A percentile compares a stretch with the other conserved stretches of the same genome.
phyloP scores from a whole-genome alignment of 306 rosid genomes.

The Chamaecrista fasciculata region DNA sequence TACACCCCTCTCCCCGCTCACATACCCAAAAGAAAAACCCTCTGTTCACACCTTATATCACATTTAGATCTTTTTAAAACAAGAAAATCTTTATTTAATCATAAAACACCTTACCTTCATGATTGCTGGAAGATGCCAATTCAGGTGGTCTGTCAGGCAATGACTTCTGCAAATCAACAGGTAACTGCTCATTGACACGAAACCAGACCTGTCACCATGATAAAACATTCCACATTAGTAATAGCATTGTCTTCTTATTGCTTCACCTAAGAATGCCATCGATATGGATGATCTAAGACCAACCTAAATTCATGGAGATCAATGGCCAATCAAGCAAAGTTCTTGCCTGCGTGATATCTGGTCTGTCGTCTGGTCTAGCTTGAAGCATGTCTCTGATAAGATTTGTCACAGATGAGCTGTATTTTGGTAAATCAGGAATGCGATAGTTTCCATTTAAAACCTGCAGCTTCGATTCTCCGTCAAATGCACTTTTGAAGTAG shows the following conservation, averaged over 20 bases:
- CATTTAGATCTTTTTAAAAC: conserved; percentile 4
- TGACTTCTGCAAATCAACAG: conserved; percentile 74
- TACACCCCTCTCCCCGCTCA: background rate
- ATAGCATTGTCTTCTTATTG: conserved; percentile 36
- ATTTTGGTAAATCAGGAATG: conserved; percentile 84
- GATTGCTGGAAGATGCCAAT: conserved; percentile 44
- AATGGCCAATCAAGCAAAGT: conserved; percentile 99
- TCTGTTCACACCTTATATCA: conserved; percentile 14
- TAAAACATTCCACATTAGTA: conserved; percentile 38
- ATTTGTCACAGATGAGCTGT: conserved; percentile 58
- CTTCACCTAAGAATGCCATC: conserved; percentile 55
- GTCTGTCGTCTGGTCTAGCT: conserved; percentile 91
- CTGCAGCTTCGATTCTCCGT: conserved; percentile 98
- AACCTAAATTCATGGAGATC: conserved; percentile 99
- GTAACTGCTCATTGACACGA: conserved; percentile 88
- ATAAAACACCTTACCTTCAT: conserved; percentile 52
- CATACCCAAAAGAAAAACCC: background rate
- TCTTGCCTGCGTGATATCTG: conserved; percentile 99
- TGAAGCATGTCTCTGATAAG: conserved; percentile 95
- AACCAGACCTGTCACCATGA: conserved; percentile 80
- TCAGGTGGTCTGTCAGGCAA: conserved; percentile 85
- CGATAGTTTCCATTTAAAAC: conserved; percentile 97
- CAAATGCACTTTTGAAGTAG: conserved; percentile 95
- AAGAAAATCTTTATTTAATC: background rate
- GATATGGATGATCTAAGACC: conserved; percentile 82